A percentile compares a stretch with the other conserved stretches of the same genome.
Conservation (phyloP, 768 basidiomycete species). For the Termitomyces sp. region DNA sequence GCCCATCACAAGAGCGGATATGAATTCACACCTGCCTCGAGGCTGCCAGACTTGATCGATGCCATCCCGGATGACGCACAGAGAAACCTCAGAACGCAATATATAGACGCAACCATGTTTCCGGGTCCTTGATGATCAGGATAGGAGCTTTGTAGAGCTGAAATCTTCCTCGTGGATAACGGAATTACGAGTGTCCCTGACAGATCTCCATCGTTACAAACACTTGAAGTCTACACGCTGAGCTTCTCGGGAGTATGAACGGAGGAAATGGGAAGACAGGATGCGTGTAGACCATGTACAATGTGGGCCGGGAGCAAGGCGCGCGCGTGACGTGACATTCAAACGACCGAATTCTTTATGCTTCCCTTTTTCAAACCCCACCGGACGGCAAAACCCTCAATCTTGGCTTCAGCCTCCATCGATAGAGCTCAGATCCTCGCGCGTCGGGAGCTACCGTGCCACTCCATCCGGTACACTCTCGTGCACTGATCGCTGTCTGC, state of each 20-base stretch:
- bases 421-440: background rate
- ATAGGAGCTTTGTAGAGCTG: conserved; percentile 19
- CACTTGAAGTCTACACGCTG: conserved; percentile 3
- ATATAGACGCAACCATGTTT: conserved; percentile 11
- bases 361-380: conserved; percentile 3
- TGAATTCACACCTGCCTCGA: conserved; percentile 17
- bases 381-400: conserved; percentile 3
- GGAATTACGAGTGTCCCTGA: conserved; percentile 14
- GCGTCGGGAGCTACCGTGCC: conserved; percentile 6
- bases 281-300: conserved; percentile 1
- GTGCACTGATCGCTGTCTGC: conserved; percentile 1
- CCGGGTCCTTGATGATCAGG: conserved; percentile 9
- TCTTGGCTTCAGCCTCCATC: conserved; percentile 6
- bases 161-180: conserved; percentile 13
- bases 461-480: conserved; percentile 3
- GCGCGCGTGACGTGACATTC: conserved; percentile 14
- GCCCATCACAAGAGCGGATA: conserved; percentile 17
- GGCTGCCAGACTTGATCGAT: conserved; percentile 17
- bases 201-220: conserved; percentile 16
- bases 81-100: conserved; percentile 9
- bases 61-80: conserved; percentile 12
- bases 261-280: conserved; percentile 5
- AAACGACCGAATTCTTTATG: conserved; percentile 7
- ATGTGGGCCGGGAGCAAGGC: conserved; percentile 13
- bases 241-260: conserved; percentile 14